Evolutionary conservation across 2,329 filamentous ascomycete species (phyloP).

Genomic region (Alternaria sp.): DNA sequence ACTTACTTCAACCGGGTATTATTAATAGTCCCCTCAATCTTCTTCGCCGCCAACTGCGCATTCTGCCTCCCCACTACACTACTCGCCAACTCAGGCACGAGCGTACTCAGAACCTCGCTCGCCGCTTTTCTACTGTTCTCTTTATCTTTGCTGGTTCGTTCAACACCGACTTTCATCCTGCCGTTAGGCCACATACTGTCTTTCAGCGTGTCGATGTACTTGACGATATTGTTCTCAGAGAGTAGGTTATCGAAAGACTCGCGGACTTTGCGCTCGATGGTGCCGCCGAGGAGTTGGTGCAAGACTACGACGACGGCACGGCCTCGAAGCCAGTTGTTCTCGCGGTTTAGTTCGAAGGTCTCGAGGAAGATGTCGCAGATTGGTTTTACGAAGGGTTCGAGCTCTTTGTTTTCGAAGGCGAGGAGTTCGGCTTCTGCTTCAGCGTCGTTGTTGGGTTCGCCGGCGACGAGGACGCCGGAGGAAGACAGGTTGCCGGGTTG

Average conservation of each 20-base stretch:
- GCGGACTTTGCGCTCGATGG: constrained; percentile 92
- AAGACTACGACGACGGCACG: constrained; percentile 95
- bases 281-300: constrained; percentile 93
- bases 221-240: constrained; percentile 78
- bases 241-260: constrained; percentile 78
- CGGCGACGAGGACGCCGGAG: constrained; percentile 47
- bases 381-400: constrained; percentile 96
- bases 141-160: constrained; percentile 75
- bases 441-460: constrained; percentile 59
- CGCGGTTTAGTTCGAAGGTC: constrained; percentile 89
- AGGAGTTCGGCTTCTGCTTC: constrained; percentile 95
- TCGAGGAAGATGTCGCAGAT: constrained; percentile 98
- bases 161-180: constrained; percentile 55
- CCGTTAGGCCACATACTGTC: constrained; percentile 84
- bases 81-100: constrained; percentile 88
- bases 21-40: constrained; percentile 89
- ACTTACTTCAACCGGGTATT: constrained; percentile 88
- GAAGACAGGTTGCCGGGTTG: constrained; percentile 19
- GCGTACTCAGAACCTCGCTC: constrained; percentile 83
- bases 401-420: constrained; percentile 80
- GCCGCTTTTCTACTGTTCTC: constrained; percentile 84
- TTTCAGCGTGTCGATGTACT: constrained; percentile 75
- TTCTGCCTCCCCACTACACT: constrained; percentile 93
- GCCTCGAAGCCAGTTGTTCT: constrained; percentile 96
- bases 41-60: constrained; percentile 85